A percentile compares a stretch with the other conserved stretches of the same genome.
These are phyloP conservation scores for Prunus campanulata DNA, from an alignment of 306 rosid genomes.

Conservation along the genomic window DNA sequence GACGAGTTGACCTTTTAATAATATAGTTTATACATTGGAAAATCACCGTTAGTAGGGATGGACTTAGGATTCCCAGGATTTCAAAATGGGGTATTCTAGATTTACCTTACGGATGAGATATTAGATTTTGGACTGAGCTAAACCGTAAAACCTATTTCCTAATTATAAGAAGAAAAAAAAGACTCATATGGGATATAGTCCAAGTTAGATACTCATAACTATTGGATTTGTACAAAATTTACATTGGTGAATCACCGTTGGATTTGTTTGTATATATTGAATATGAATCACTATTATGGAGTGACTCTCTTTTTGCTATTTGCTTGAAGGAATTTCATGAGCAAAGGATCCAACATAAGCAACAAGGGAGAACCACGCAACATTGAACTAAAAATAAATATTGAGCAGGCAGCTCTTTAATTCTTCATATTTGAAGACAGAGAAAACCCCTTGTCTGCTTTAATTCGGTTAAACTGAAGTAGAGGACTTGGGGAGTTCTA, in stretches of 20 bases:
- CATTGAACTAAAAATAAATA: background rate
- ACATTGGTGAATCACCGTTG: no score
- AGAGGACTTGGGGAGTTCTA: background rate
- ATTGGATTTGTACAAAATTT: no score
- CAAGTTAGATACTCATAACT: no score
- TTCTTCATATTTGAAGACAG: background rate
- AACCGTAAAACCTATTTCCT: no score
- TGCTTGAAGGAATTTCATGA: background rate
- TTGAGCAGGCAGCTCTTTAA: background rate
- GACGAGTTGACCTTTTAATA: background rate
- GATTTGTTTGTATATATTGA: background rate
- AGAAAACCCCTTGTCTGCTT: background rate
- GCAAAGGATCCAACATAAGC: background rate
- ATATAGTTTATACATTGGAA: background rate
- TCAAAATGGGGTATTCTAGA: no score
- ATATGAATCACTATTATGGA: no score
- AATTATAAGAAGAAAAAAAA: no score
- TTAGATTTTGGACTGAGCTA: no score
- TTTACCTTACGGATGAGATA: no score
- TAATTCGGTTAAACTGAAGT: background rate
- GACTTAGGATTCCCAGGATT: no score
- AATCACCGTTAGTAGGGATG: no score
- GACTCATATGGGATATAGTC: no score
- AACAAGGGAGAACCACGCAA: slow-evolving; percentile 1
- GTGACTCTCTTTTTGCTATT: background rate